Percentiles rank a stretch among this genome's conserved stretches.
Conservation (phyloP, 2,329 filamentous ascomycete species). For the Arthroderma uncinatum region DNA sequence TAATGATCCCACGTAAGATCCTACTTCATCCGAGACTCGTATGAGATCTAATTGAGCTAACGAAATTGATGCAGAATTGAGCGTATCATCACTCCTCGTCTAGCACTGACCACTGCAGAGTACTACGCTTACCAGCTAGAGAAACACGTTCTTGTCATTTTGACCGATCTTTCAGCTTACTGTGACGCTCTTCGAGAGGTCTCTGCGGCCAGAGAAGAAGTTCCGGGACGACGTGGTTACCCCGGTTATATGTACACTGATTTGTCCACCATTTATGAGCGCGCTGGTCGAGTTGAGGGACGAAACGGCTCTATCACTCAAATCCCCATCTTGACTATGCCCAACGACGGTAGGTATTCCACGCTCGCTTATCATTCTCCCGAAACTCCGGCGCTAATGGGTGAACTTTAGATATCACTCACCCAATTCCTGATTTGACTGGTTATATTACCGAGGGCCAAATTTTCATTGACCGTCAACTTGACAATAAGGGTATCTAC, state of each 20-base stretch:
- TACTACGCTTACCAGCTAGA: conserved; percentile 99
- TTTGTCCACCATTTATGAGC: conserved; percentile 99
- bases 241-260: conserved; percentile 99
- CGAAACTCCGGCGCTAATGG: background rate
- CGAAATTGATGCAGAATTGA: conserved; percentile 57
- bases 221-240: conserved; percentile 96
- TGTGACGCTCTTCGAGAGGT: conserved; percentile 98
- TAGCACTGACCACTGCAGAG: conserved; percentile 93
- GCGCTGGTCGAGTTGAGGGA: conserved; percentile 91
- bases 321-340: conserved; percentile 98
- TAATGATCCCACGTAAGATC: conserved; percentile 84
- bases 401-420: conserved; percentile 65
- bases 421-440: conserved; percentile 96
- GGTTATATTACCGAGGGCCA: conserved; percentile 99
- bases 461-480: conserved; percentile 88
- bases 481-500: conserved; percentile 95
- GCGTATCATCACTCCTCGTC: conserved; percentile 98
- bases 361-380: conserved; percentile 6
- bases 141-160: conserved; percentile 98
- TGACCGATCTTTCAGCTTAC: conserved; percentile 95
- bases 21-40: background rate
- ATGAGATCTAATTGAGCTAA: background rate
- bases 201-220: conserved; percentile 94
- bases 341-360: conserved; percentile 64
- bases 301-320: conserved; percentile 98